A percentile compares a stretch with the other conserved stretches of the same genome.
phyloP scores from a whole-genome alignment of 768 basidiomycete species.

The Macrocybe gigantea region DNA sequence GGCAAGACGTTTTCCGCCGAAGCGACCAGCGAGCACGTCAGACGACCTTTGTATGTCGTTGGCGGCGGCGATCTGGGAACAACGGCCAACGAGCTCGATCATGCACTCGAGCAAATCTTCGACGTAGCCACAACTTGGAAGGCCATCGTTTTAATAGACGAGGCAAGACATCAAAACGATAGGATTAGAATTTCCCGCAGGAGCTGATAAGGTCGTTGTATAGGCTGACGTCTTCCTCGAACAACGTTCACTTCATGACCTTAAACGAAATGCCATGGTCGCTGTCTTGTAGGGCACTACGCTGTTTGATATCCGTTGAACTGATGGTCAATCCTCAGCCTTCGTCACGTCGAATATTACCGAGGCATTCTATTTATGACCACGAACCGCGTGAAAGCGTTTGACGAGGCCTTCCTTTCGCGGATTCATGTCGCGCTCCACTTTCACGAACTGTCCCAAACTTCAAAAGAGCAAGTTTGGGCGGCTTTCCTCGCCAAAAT shows the following conservation, averaged over 20 bases:
- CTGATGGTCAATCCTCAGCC: conserved; percentile 27
- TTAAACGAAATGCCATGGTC: conserved; percentile 68
- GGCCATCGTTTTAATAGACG: conserved; percentile 53
- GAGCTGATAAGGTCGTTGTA: conserved; percentile 5
- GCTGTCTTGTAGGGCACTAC: conserved; percentile 47
- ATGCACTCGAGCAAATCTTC: conserved; percentile 38
- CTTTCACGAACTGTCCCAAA: conserved; percentile 49
- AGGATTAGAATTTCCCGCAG: background rate
- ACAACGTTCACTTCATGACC: conserved; percentile 56
- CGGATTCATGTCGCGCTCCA: conserved; percentile 63
- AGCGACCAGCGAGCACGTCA: conserved; percentile 51
- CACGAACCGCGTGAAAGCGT: conserved; percentile 50
- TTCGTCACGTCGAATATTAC: conserved; percentile 54
- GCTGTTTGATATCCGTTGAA: conserved; percentile 7
- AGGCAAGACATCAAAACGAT: conserved; percentile 18
- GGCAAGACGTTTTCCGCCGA: conserved; percentile 59
- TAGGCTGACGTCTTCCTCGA: conserved; percentile 70
- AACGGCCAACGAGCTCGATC: conserved; percentile 35
- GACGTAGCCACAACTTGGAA: conserved; percentile 57
- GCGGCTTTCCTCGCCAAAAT: conserved; percentile 50
- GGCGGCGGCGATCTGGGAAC: conserved; percentile 55
- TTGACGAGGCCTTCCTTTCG: conserved; percentile 66
- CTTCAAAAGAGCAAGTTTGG: conserved; percentile 59
- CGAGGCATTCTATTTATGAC: conserved; percentile 53
- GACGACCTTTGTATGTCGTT: conserved; percentile 45